A percentile compares a stretch with the other conserved stretches of the same genome.
These are phyloP conservation scores for Tuber aestivum DNA, from an alignment of 495 filamentous ascomycete species.

Conservation along the genomic window DNA sequence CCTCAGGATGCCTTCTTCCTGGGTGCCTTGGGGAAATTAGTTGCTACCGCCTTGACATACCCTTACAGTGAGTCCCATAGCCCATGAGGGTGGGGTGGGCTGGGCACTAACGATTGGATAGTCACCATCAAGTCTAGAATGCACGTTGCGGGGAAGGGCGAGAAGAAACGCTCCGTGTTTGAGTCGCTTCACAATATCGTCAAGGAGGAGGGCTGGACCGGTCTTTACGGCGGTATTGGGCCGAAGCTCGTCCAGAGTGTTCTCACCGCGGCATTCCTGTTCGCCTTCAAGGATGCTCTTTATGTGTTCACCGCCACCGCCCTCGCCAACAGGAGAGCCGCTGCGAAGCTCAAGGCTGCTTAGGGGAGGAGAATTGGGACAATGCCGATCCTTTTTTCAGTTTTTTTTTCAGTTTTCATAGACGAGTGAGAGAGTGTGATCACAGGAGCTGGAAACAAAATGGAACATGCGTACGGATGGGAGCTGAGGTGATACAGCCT, in stretches of 20 bases:
- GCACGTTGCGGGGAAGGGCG: slow-evolving; percentile 75
- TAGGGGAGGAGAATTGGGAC: slow-evolving; percentile 6
- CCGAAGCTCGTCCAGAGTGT: slow-evolving; percentile 96
- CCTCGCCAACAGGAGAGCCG: slow-evolving; percentile 47
- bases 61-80: slow-evolving; percentile 63
- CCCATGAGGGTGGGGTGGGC: not conserved
- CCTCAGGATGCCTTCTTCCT: slow-evolving; percentile 83
- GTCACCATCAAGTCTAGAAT: slow-evolving; percentile 85
- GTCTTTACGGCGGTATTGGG: slow-evolving; percentile 93
- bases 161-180: slow-evolving; percentile 61
- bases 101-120: slow-evolving; percentile 6
- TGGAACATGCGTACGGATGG: not conserved
- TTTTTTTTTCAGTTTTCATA: not conserved
- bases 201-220: slow-evolving; percentile 77
- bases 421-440: slow-evolving; percentile 33
- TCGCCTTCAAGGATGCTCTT: slow-evolving; percentile 92
- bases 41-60: slow-evolving; percentile 90
- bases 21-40: slow-evolving; percentile 86
- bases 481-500: not conserved
- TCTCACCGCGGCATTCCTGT: slow-evolving; percentile 90
- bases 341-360: slow-evolving; percentile 41
- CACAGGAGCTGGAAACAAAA: not conserved
- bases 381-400: not conserved
- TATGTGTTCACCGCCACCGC: slow-evolving; percentile 58
- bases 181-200: slow-evolving; percentile 71